Evolutionary conservation across 345 rosid species (phyloP).

Genomic region (Acer saccharum): DNA sequence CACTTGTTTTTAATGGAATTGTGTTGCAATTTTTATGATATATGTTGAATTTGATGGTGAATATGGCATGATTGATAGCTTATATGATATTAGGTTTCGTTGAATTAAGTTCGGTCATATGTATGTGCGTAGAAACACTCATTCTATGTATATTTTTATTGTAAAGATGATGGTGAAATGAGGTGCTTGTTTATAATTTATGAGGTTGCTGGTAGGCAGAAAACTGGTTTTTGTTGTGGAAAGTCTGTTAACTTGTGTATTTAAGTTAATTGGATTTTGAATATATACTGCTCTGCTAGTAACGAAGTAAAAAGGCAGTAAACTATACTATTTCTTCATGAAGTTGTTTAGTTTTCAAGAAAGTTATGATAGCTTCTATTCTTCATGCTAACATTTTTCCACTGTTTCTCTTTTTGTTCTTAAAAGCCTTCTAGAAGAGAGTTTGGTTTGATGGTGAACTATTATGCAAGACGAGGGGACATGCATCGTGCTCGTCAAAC

Average conservation of each 20-base stretch:
- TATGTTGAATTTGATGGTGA: not conserved
- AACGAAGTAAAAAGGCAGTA: not conserved
- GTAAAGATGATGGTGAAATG: not conserved
- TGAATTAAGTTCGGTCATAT: not conserved
- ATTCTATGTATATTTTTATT: not conserved
- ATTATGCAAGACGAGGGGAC: conserved; percentile 94
- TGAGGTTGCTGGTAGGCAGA: not conserved
- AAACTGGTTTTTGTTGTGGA: not conserved
- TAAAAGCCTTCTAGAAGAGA: conserved; percentile 94
- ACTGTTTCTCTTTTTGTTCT: conserved; percentile 1
- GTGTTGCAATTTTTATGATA: not conserved
- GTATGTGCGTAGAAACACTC: not conserved
- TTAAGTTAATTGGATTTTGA: not conserved
- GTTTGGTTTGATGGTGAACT: conserved; percentile 91
- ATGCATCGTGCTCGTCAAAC: conserved; percentile 93
- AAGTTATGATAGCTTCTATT: not conserved
- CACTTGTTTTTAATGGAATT: not conserved
- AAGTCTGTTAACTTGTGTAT: not conserved
- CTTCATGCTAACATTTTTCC: not conserved
- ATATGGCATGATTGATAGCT: not conserved
- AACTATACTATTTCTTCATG: not conserved
- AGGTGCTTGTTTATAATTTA: not conserved
- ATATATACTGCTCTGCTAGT: too few relatives aligned
- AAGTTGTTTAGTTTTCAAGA: not conserved
- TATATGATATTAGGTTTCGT: too few relatives aligned